phyloP scores from a whole-genome alignment of 2,329 filamentous ascomycete species.

The Neofusicoccum ribis region DNA sequence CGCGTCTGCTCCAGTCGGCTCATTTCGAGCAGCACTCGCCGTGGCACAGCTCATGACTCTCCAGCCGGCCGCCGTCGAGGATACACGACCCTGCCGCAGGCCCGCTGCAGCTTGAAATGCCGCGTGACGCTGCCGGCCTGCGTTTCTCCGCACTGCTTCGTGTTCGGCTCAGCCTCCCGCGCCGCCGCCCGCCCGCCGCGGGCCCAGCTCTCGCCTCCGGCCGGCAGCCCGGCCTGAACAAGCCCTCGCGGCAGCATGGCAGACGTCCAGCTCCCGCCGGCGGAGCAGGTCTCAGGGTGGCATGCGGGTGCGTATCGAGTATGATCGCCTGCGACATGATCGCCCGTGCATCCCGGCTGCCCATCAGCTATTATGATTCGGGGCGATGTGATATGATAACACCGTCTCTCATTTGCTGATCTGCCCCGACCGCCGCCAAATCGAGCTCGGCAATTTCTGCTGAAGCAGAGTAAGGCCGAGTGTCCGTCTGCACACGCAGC shows the following conservation, averaged over 20 bases:
- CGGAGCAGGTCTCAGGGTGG: background rate
- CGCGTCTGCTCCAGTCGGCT: background rate
- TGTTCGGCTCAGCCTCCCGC: conserved; percentile 5
- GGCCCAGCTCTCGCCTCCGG: background rate
- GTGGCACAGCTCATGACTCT: background rate
- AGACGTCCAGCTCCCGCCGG: background rate
- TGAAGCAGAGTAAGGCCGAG: background rate
- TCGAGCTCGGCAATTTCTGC: background rate
- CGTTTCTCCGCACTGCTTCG: conserved; percentile 3
- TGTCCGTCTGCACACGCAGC: background rate
- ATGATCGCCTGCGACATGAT: conserved; percentile 4
- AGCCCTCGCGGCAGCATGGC: background rate
- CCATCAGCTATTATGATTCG: background rate
- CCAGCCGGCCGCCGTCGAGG: background rate
- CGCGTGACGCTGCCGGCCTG: background rate
- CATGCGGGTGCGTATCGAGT: background rate
- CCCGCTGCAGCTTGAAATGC: background rate
- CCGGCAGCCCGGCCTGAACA: background rate
- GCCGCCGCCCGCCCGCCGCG: background rate
- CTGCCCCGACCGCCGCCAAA: background rate
- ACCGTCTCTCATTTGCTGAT: background rate
- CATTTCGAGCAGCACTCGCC: background rate
- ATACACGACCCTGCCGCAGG: background rate
- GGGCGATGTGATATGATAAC: background rate
- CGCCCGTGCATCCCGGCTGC: background rate